Evolutionary conservation across 2,329 filamentous ascomycete species (phyloP).

Genomic region (Scedosporium dehoogii): DNA sequence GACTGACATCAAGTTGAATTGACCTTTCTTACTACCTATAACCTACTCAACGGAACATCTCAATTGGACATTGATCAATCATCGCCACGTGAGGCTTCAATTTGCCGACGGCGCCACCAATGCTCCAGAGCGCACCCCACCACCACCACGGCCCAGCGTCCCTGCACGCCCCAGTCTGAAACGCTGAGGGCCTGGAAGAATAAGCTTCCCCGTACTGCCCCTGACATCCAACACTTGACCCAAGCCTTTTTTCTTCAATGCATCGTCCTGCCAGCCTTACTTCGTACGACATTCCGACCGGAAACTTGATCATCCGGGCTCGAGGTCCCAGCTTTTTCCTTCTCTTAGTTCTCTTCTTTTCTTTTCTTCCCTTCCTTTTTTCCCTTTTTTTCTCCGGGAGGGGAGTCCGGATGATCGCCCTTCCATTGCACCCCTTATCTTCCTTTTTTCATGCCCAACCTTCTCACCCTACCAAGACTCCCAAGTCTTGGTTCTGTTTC

Average conservation of each 20-base stretch:
- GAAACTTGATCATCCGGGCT: background rate
- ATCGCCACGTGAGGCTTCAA: too few species aligned
- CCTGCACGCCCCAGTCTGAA: constrained; percentile 2
- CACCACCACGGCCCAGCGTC: background rate
- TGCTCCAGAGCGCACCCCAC: background rate
- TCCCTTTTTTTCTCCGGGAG: background rate
- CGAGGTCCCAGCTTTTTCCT: background rate
- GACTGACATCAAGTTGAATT: too few species aligned
- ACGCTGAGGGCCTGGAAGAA: background rate
- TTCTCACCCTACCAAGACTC: background rate
- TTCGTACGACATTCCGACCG: background rate
- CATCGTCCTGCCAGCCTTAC: background rate
- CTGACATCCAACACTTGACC: background rate
- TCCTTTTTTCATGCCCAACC: background rate
- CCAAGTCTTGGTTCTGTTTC: background rate
- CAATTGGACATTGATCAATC: too few species aligned
- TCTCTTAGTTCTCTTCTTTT: background rate
- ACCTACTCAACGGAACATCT: too few species aligned
- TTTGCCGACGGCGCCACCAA: background rate
- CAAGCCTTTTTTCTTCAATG: background rate
- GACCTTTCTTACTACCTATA: too few species aligned
- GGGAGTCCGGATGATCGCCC: background rate
- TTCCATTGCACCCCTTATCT: background rate
- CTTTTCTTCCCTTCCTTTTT: background rate
- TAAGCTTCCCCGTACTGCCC: background rate